phyloP scores from a whole-genome alignment of 176 grass and related monocot genomes.

The Ampelocalamus luodianensis region DNA sequence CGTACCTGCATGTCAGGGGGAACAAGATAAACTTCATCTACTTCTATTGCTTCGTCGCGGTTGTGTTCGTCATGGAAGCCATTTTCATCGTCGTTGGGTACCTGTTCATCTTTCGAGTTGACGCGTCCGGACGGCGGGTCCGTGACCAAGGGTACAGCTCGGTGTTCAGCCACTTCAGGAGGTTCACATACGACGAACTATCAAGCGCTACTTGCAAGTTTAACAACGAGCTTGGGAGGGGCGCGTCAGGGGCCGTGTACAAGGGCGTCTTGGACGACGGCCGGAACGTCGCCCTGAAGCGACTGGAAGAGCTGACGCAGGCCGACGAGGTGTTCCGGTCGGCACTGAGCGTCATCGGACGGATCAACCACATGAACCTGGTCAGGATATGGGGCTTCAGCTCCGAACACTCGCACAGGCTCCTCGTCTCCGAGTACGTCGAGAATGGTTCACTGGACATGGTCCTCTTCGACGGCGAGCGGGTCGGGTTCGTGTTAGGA shows the following conservation, averaged over 20 bases:
- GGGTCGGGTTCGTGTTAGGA: background rate
- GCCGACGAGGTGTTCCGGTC: constrained; percentile 70
- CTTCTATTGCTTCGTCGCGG: constrained; percentile 57
- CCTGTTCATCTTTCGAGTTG: constrained; percentile 52
- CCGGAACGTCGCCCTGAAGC: constrained; percentile 53
- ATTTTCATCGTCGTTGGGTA: constrained; percentile 60
- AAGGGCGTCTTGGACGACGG: constrained; percentile 61
- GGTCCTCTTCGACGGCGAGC: constrained; percentile 41
- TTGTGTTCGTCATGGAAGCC: constrained; percentile 58
- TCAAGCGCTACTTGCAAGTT: constrained; percentile 52
- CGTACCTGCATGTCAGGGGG: constrained; percentile 16
- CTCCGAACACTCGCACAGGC: constrained; percentile 51
- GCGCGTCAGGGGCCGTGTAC: constrained; percentile 57
- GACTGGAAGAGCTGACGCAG: constrained; percentile 49
- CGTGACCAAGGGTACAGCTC: constrained; percentile 43
- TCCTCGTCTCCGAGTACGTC: constrained; percentile 60
- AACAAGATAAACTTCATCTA: constrained; percentile 50
- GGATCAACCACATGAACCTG: constrained; percentile 76
- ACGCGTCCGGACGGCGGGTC: background rate
- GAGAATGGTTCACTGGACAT: constrained; percentile 64
- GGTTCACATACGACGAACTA: constrained; percentile 70
- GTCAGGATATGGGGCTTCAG: constrained; percentile 65
- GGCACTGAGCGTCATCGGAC: constrained; percentile 65
- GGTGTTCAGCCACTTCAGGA: constrained; percentile 54
- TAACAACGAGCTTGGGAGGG: constrained; percentile 45